A percentile compares a stretch with the other conserved stretches of the same genome.
phyloP scores from a whole-genome alignment of 2,329 filamentous ascomycete genomes.

The Exophiala xenobiotica region DNA sequence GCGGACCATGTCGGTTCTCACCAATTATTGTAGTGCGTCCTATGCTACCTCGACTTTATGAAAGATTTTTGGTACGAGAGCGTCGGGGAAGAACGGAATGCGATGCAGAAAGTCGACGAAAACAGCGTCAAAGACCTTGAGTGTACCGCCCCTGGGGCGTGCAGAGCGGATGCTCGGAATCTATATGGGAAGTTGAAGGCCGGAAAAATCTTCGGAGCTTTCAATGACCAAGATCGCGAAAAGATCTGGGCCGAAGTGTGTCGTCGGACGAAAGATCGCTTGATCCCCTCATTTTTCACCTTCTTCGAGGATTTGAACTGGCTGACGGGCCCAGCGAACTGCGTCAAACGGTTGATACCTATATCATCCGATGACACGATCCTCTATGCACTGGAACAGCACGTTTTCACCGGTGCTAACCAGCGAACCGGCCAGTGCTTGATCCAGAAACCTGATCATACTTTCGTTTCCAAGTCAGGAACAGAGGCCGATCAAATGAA shows the following conservation, averaged over 20 bases:
- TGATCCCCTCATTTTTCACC: constrained; percentile 39
- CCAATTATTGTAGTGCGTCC: constrained; percentile 33
- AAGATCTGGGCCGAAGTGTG: no score
- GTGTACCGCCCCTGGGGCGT: constrained; percentile 34
- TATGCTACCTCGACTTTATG: constrained; percentile 36
- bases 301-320: constrained; percentile 43
- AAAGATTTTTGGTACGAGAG: constrained; percentile 37
- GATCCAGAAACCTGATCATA: constrained; percentile 6
- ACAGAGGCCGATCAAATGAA: not conserved
- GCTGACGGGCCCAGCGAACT: constrained; percentile 33
- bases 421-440: no score
- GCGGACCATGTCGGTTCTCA: not conserved
- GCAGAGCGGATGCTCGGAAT: constrained; percentile 28
- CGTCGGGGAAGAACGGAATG: constrained; percentile 31
- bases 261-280: no score
- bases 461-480: constrained; percentile 6
- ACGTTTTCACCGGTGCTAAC: not conserved
- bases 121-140: constrained; percentile 37
- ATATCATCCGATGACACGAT: constrained; percentile 6
- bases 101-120: constrained; percentile 33
- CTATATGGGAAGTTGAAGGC: constrained; percentile 34
- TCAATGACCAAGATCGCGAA: constrained; percentile 33
- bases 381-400: not conserved
- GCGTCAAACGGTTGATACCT: constrained; percentile 29
- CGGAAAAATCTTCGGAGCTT: constrained; percentile 37